These are phyloP conservation scores for Pleurotus tuoliensis DNA, from an alignment of 768 basidiomycete species.

Conservation along the genomic window DNA sequence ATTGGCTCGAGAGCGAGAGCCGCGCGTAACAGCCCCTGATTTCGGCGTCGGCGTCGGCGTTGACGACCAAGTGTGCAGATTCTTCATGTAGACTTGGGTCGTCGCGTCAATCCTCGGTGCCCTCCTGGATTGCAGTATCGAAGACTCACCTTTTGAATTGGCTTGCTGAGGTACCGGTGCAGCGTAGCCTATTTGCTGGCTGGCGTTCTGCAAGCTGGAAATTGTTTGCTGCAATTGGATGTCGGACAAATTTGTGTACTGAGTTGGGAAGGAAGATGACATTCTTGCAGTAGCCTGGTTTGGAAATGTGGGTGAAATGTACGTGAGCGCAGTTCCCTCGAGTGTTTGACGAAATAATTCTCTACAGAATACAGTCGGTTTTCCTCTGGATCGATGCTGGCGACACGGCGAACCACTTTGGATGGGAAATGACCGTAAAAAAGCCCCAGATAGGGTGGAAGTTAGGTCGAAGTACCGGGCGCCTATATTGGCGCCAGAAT, in stretches of 20 bases:
- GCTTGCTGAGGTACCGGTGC: constrained; percentile 34
- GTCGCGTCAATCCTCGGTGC: constrained; percentile 1
- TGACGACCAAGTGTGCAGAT: constrained; percentile 66
- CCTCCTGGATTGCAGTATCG: background rate
- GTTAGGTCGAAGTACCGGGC: background rate
- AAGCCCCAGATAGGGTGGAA: background rate
- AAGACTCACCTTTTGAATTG: constrained; percentile 29
- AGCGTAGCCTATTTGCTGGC: constrained; percentile 26
- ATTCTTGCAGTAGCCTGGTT: background rate
- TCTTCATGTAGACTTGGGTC: constrained; percentile 56
- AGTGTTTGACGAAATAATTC: too few relatives aligned
- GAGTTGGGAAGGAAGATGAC: background rate
- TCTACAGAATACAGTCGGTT: too few relatives aligned
- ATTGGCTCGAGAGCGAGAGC: constrained; percentile 34
- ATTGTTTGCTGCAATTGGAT: constrained; percentile 62
- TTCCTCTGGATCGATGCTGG: background rate
- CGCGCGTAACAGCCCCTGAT: constrained; percentile 34
- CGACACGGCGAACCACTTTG: background rate
- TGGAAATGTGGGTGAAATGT: too few relatives aligned
- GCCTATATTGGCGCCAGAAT: background rate
- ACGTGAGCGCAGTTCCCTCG: too few relatives aligned
- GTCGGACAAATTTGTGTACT: constrained; percentile 46
- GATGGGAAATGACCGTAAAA: background rate
- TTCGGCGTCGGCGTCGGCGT: constrained; percentile 55
- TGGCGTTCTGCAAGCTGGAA: constrained; percentile 25